A percentile compares a stretch with the other conserved stretches of the same genome.
Evolutionary conservation across 768 basidiomycete species (phyloP).

Genomic region (Lactarius quietus): DNA sequence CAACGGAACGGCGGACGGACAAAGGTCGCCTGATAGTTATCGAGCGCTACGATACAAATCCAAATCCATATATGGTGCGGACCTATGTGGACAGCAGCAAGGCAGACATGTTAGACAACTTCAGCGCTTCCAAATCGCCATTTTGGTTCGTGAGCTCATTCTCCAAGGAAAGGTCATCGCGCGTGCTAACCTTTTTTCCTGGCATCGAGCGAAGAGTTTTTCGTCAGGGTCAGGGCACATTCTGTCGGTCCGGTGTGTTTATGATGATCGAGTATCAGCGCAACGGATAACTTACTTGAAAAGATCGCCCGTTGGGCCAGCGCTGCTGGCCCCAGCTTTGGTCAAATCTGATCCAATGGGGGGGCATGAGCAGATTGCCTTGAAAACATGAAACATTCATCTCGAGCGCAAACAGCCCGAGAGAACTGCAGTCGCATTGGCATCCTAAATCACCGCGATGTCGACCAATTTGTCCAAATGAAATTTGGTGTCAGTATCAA

Average conservation of each 20-base stretch:
- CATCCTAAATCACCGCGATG: neutral
- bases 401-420: neutral
- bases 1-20: neutral
- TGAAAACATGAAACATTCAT: neutral
- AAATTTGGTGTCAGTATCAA: neutral
- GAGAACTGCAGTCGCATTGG: neutral
- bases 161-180: neutral
- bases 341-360: too few species aligned
- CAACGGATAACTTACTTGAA: neutral
- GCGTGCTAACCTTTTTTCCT: neutral
- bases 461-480: neutral
- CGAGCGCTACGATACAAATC: neutral
- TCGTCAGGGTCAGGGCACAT: neutral
- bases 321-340: neutral
- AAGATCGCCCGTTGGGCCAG: neutral
- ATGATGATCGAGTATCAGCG: neutral
- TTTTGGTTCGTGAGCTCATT: neutral
- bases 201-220: neutral
- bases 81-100: neutral
- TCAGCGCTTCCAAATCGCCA: neutral
- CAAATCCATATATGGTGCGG: neutral
- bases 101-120: too few species aligned
- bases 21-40: neutral
- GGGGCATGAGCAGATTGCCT: neutral
- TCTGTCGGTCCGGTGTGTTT: neutral